Base-by-base conservation (phyloP, 805 yeast species). In the Jamesozyma hellenica region DNA sequence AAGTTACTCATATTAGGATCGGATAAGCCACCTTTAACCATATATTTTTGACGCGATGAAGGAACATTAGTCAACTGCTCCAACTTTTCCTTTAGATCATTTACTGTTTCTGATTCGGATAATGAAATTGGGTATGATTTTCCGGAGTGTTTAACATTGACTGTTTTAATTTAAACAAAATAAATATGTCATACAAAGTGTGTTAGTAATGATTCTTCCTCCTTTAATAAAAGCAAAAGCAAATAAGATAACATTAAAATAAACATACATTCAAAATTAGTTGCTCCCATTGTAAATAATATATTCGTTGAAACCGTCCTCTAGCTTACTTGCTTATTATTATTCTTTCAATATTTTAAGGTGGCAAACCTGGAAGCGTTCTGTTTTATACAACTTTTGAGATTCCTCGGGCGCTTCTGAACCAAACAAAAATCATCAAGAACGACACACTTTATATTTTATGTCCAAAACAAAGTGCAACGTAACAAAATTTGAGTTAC, bases 21-120 rank as follows among this genome's bases (percentile, higher is more conserved):
- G 40, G 71, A 70, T 52, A 92, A 64, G 58, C 87, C 94, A 32
- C 96, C 95, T 64, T 84, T 87, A 38, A 86, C 74, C 56, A 92
- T 71, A 44, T 88, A 80, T 65, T 90, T 90, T 64, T 92, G 98
- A 50, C 96, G 79, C 40, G 76, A 82, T 1, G 78, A 74, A n/a
- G 95, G 94, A 40, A 92, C 85, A 42, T 76, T 76, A 2, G 97
- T 90, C 42, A 75, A 58, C 17, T 77, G 74, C 49, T 73, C 78
- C 40, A 92, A 77, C 60, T 79, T 78, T 35, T 67, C 62, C 58
- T 87, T 90, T 60, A 73, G 64, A 36, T 71, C 78, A 26, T 80
- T 65, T 4, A 72, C 77, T 16, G 61, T 55, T 12, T 63, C 62
- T 5, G 40, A 40, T 4, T 43, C 47, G 1, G 39, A 35, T 15